Percentiles rank a stretch among this genome's conserved stretches.
Conservation (phyloP, 1,284 basidiomycete genomes). For the Puccinia polysora region DNA sequence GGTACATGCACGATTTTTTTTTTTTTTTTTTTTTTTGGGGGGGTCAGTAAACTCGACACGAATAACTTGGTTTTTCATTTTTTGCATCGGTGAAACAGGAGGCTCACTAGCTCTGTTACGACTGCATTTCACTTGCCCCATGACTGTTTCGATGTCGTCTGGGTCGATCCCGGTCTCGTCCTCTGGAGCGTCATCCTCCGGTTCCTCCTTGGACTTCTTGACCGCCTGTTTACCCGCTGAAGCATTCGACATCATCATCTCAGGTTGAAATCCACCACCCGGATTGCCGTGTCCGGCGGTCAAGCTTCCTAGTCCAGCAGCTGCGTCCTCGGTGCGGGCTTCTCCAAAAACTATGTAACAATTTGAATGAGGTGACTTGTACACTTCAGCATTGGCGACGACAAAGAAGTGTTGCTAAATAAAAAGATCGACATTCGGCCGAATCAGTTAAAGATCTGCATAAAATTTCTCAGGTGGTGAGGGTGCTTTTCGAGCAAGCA, state of each 20-base stretch:
- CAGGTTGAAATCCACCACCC: constrained; percentile 21
- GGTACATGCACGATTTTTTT: not conserved
- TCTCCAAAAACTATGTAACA: constrained; percentile 54
- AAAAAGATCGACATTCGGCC: not conserved
- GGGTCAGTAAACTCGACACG: not conserved
- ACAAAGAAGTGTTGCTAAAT: constrained; percentile 52
- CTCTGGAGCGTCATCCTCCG: constrained; percentile 22
- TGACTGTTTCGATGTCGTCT: constrained; percentile 36
- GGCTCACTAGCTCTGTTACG: constrained; percentile 35
- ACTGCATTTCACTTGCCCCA: constrained; percentile 33
- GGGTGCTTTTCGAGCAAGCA: not conserved
- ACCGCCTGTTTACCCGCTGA: constrained; percentile 33
- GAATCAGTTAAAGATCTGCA: not conserved
- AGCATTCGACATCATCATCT: constrained; percentile 16
- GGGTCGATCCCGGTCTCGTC: constrained; percentile 29
- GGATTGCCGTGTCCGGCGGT: not conserved
- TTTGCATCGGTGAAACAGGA: not conserved
- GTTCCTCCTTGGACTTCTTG: constrained; percentile 7
- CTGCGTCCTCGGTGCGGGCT: constrained; percentile 46
- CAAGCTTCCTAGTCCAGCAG: constrained; percentile 12
- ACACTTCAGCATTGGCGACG: constrained; percentile 53
- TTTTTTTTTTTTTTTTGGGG: not conserved
- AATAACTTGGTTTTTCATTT: not conserved
- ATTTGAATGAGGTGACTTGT: constrained; percentile 53
- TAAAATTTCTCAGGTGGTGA: not conserved